Evolutionary conservation across 305 asterid species (phyloP).

Genomic region (Rubia peregrina): DNA sequence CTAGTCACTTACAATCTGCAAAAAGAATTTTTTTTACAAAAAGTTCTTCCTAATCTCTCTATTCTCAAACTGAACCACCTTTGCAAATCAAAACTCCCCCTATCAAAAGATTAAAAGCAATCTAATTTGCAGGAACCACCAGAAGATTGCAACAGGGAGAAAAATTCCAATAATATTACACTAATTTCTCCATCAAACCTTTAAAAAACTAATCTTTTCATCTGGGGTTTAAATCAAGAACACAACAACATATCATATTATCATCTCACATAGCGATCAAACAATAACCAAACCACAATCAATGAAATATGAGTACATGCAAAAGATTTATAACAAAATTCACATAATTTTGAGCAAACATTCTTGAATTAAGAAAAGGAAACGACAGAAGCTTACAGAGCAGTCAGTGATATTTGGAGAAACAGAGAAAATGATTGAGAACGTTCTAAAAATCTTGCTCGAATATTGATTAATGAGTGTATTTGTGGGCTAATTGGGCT

Average conservation of each 20-base stretch:
- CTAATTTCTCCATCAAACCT: not conserved
- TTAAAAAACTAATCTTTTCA: not conserved
- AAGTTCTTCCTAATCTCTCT: not conserved
- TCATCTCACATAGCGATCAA: not conserved
- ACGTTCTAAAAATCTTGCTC: not conserved
- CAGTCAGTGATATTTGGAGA: not conserved
- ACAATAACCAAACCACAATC: not conserved
- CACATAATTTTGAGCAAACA: not conserved
- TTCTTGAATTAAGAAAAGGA: too few relatives aligned
- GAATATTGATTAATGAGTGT: not conserved
- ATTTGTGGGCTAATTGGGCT: not conserved
- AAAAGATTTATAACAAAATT: not conserved
- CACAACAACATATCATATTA: too few relatives aligned
- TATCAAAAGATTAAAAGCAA: not conserved
- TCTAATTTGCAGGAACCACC: not conserved
- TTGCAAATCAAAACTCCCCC: not conserved
- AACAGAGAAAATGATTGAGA: not conserved
- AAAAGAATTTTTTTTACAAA: not conserved
- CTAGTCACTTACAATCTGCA: constrained; percentile 6
- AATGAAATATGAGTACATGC: not conserved
- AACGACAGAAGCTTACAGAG: not conserved
- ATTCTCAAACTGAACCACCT: not conserved
- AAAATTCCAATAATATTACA: not conserved
- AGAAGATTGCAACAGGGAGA: not conserved
- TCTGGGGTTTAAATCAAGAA: not conserved